Percentiles rank a stretch among this genome's conserved stretches.
phyloP scores from a whole-genome alignment of 2,329 filamentous ascomycete species.

The Sclerotinia trifoliorum region DNA sequence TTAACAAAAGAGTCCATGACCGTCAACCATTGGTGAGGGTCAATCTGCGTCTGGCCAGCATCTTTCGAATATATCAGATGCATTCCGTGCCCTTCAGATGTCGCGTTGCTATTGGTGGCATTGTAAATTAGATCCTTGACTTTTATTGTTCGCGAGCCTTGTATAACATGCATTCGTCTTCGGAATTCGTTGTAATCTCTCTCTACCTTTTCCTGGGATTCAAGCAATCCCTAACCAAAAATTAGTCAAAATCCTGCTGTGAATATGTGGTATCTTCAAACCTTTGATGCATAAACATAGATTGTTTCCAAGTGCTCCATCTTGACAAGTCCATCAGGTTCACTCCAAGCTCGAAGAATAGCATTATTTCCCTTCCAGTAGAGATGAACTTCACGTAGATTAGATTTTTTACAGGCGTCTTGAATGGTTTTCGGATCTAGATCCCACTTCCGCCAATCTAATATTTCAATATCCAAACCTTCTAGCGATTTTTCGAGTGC shows the following conservation, averaged over 20 bases:
- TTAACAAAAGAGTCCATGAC: not conserved
- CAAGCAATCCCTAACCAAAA: not conserved
- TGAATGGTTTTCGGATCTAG: too few relatives aligned
- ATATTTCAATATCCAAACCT: conserved; percentile 34
- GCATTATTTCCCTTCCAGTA: conserved; percentile 41
- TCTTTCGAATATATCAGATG: too few relatives aligned
- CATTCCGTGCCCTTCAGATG: too few relatives aligned
- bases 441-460: conserved; percentile 35
- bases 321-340: conserved; percentile 32
- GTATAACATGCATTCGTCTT: not conserved
- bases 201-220: not conserved
- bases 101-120: too few relatives aligned
- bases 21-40: not conserved
- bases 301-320: not conserved
- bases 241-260: not conserved
- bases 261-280: not conserved
- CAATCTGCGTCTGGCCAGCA: not conserved
- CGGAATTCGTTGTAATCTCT: not conserved
- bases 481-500: conserved; percentile 35
- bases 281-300: not conserved
- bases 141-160: too few relatives aligned
- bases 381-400: conserved; percentile 32
- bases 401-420: conserved; percentile 19
- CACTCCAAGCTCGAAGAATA: conserved; percentile 39
- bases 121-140: too few relatives aligned